Conservation (phyloP, 352 stramenopile species). For the Phytophthora pisi region DNA sequence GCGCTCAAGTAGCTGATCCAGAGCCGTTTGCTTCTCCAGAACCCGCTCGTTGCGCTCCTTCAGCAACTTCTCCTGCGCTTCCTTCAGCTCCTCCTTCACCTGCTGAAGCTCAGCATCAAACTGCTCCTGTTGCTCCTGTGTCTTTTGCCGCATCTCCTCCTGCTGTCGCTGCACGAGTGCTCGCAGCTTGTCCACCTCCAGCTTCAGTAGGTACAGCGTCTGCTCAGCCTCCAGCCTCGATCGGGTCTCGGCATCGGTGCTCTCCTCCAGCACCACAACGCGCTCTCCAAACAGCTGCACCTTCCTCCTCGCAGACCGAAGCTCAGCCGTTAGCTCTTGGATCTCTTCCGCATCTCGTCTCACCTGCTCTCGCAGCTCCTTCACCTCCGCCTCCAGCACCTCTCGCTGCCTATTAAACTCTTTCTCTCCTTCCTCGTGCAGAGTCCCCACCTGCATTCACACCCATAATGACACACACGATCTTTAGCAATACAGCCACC, state of each 20-base stretch:
- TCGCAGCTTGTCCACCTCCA: slow-evolving; percentile 72
- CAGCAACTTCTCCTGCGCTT: slow-evolving; percentile 61
- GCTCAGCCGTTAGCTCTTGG: slow-evolving; percentile 53
- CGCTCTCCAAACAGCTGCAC: slow-evolving; percentile 45
- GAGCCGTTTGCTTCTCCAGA: slow-evolving; percentile 61
- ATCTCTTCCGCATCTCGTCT: slow-evolving; percentile 55
- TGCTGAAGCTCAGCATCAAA: slow-evolving; percentile 45
- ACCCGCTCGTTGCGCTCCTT: slow-evolving; percentile 59
- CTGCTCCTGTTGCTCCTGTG: slow-evolving; percentile 30
- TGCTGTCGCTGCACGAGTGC: slow-evolving; percentile 58
- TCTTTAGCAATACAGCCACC: neutral
- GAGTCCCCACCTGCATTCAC: slow-evolving; percentile 37
- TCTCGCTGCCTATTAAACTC: slow-evolving; percentile 50
- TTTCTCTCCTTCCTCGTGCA: slow-evolving; percentile 64
- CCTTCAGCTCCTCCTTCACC: slow-evolving; percentile 47
- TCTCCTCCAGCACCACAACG: slow-evolving; percentile 65
- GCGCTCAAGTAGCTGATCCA: slow-evolving; percentile 51
- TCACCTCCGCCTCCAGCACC: slow-evolving; percentile 54
- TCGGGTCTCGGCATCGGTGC: slow-evolving; percentile 58
- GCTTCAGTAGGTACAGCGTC: slow-evolving; percentile 71
- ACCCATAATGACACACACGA: neutral
- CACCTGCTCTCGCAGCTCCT: slow-evolving; percentile 50
- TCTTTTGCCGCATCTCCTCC: slow-evolving; percentile 49
- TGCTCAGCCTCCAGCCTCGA: slow-evolving; percentile 61
- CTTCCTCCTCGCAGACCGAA: slow-evolving; percentile 47